Evolutionary conservation across 805 yeast species (phyloP), one percentile per base, ranked within the genome.

Genomic region (Myxozyma lipomycoides): DNA sequence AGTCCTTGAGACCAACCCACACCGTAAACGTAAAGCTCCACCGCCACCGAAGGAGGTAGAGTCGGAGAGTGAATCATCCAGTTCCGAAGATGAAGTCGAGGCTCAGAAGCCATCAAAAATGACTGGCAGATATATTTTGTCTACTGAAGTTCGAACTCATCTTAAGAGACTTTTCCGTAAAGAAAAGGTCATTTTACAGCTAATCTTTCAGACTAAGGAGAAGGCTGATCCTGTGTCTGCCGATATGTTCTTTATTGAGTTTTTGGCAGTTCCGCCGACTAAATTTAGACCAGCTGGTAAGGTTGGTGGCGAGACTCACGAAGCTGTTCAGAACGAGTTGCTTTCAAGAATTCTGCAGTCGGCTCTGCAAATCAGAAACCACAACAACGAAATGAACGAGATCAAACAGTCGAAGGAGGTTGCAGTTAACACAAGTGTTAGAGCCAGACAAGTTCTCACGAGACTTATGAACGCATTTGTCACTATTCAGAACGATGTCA

Each of bases 271-370:
- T 36, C 98, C 99, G 34, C 90, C 98, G 45, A 95, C 98, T 1
- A 78, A 98, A 68, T 93, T 93, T 75, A 80, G 99, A 68, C 77
- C 90, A 60, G 98, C 99, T n/a, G 84, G 95, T 15, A 90, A 90
- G 69, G 75, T 93, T 52, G 98, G 98, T 49, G 99, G 93, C 49
- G 97, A 88, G 67, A 79, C 91, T 54, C 98, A 93, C 68, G 96
- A 93, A 71, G 90, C 88, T 68, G 73, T 93, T 43, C 95, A 89
- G 72, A 95, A 93, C 69, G 96, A 90, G 70, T 75, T 90, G 50
- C 73, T 93, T 43, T 77, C 93, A 22, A 84, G 82, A 62, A 78
- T 95, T 46, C 74, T 93, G 63, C 84, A 83, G 51, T 86, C 97
- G 1, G 77, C 91, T 24, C 69, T 89, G 55, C 71, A 84, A 46